These are phyloP conservation scores for Eimeria sp. DNA, from an alignment of 169 alveolate genomes.

Conservation along the genomic window DNA sequence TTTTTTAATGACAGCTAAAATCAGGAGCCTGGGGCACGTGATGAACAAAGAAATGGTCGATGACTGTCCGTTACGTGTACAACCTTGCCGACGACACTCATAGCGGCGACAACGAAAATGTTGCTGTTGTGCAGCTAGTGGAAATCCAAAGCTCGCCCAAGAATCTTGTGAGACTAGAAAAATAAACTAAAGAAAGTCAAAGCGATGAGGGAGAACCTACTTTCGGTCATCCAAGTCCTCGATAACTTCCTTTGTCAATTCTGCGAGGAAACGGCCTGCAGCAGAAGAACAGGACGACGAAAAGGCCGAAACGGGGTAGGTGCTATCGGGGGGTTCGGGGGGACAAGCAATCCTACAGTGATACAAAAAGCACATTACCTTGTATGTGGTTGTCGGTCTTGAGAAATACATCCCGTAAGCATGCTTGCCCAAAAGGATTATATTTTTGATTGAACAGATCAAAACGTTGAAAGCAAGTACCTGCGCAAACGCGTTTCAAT, in stretches of 20 bases:
- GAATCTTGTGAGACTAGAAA: not conserved
- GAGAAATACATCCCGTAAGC: slow-evolving; percentile 93
- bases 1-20: not conserved
- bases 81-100: not conserved
- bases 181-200: not conserved
- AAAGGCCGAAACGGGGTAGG: not conserved
- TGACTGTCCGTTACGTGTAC: not conserved
- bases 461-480: slow-evolving; percentile 93
- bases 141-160: not conserved
- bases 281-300: not conserved
- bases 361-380: slow-evolving; percentile 81
- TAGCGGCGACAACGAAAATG: not conserved
- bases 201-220: not conserved
- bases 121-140: not conserved
- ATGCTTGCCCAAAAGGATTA: slow-evolving; percentile 93
- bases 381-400: slow-evolving; percentile 94
- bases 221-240: slow-evolving; percentile 91
- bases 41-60: not conserved
- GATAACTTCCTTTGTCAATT: slow-evolving; percentile 93
- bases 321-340: not conserved
- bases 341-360: not conserved
- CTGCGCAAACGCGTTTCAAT: slow-evolving; percentile 11
- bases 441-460: slow-evolving; percentile 96
- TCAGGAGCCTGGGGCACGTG: not conserved
- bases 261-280: slow-evolving; percentile 92